Conservation (phyloP, 352 stramenopile species). For the Phytophthora kernoviae region DNA sequence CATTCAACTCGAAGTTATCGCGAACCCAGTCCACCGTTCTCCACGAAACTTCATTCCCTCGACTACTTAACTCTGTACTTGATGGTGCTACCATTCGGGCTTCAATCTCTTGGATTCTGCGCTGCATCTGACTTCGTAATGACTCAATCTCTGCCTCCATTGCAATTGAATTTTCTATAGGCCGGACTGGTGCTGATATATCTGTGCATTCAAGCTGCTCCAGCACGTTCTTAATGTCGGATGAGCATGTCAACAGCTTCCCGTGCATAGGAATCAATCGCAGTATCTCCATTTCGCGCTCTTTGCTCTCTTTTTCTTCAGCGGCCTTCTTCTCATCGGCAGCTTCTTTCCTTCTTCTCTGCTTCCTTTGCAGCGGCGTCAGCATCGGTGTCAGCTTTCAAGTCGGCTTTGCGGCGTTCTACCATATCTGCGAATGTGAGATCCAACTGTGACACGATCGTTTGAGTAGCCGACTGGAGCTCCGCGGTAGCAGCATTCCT, state of each 20-base stretch:
- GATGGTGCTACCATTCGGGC: constrained; percentile 7
- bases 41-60: constrained; percentile 14
- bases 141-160: constrained; percentile 23
- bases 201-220: constrained; percentile 37
- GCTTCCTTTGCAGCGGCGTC: constrained; percentile 31
- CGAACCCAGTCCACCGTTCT: constrained; percentile 31
- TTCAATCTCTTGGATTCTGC: constrained; percentile 44
- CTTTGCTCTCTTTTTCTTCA: constrained; percentile 34
- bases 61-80: not conserved
- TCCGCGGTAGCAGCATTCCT: constrained; percentile 17
- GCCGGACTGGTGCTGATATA: not conserved
- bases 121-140: constrained; percentile 24
- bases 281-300: constrained; percentile 49
- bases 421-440: constrained; percentile 45
- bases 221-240: constrained; percentile 53
- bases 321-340: constrained; percentile 41
- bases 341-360: constrained; percentile 50
- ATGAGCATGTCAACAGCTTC: constrained; percentile 43
- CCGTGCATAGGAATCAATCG: constrained; percentile 49
- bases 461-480: constrained; percentile 35
- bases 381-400: constrained; percentile 37
- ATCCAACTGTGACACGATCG: constrained; percentile 53
- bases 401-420: constrained; percentile 34
- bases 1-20: constrained; percentile 16
- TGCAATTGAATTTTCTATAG: not conserved